Conservation (phyloP, 1,139 yeast genomes). For the Zygoascus meyerae region DNA sequence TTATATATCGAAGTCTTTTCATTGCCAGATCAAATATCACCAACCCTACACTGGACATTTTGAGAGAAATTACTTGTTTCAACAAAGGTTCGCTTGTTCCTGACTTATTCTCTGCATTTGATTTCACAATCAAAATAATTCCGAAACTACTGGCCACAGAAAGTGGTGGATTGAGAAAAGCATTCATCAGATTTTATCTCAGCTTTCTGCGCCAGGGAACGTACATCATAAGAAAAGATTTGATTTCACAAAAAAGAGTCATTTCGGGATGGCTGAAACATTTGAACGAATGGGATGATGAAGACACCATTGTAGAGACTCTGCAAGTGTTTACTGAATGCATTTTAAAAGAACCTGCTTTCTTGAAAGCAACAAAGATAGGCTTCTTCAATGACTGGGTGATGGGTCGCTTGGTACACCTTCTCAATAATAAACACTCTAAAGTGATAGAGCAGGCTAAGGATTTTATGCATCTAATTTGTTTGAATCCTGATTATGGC, state of each 20-base stretch:
- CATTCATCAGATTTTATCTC: conserved; percentile 59
- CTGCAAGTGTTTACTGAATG: conserved; percentile 45
- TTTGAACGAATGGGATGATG: conserved; percentile 50
- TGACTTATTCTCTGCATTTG: conserved; percentile 60
- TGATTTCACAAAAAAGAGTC: conserved; percentile 51
- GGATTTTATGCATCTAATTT: conserved; percentile 46
- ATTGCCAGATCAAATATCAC: conserved; percentile 55
- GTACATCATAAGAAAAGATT: conserved; percentile 54
- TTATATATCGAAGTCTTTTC: conserved; percentile 62
- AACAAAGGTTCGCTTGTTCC: conserved; percentile 47
- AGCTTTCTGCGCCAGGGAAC: conserved; percentile 45
- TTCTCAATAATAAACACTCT: conserved; percentile 40
- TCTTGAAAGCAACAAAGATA: conserved; percentile 65
- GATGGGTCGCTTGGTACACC: conserved; percentile 50
- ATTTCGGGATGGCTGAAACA: conserved; percentile 64
- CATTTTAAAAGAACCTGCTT: conserved; percentile 55
- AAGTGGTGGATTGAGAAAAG: conserved; percentile 50
- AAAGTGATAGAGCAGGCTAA: conserved; percentile 36
- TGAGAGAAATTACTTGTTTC: conserved; percentile 49
- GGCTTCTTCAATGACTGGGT: conserved; percentile 76
- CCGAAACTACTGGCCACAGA: conserved; percentile 55
- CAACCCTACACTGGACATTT: conserved; percentile 52
- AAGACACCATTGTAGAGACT: conserved; percentile 39
- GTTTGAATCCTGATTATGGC: conserved; percentile 53
- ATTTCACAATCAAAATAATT: conserved; percentile 55